phyloP scores from a whole-genome alignment of 768 basidiomycete species.

The Amanita exitialis region DNA sequence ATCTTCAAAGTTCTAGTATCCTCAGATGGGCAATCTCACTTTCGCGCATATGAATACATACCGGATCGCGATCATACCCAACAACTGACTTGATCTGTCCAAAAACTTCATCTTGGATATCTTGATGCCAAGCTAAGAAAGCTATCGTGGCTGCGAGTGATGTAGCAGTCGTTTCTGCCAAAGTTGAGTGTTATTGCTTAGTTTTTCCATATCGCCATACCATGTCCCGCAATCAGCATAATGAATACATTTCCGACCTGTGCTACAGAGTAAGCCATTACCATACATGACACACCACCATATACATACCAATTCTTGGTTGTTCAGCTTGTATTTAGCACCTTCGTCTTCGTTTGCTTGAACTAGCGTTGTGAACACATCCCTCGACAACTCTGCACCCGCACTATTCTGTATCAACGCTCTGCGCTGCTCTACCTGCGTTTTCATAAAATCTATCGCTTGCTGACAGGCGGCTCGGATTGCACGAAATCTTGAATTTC shows the following conservation, averaged over 20 bases:
- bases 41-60: constrained; percentile 8
- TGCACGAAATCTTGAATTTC: constrained; percentile 15
- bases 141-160: constrained; percentile 32
- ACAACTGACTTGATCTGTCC: constrained; percentile 27
- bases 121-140: constrained; percentile 29
- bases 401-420: constrained; percentile 14
- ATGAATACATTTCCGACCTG: constrained; percentile 27
- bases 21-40: neutral
- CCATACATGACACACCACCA: neutral
- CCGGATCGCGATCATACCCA: constrained; percentile 23
- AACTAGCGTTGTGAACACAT: constrained; percentile 34
- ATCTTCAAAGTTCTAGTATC: constrained; percentile 11
- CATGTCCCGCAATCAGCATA: constrained; percentile 51
- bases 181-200: neutral
- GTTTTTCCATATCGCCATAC: constrained; percentile 15
- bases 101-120: constrained; percentile 32
- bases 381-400: constrained; percentile 5
- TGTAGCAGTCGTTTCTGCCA: constrained; percentile 33
- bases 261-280: neutral
- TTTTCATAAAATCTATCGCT: constrained; percentile 27
- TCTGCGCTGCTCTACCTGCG: constrained; percentile 24
- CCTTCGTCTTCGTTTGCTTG: constrained; percentile 35
- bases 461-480: constrained; percentile 20
- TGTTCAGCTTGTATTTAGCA: constrained; percentile 26
- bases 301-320: constrained; percentile 18